Percentiles rank a stretch among this genome's conserved stretches.
phyloP scores from a whole-genome alignment of 805 yeast species.

The Saccharomycopsis sp. region DNA sequence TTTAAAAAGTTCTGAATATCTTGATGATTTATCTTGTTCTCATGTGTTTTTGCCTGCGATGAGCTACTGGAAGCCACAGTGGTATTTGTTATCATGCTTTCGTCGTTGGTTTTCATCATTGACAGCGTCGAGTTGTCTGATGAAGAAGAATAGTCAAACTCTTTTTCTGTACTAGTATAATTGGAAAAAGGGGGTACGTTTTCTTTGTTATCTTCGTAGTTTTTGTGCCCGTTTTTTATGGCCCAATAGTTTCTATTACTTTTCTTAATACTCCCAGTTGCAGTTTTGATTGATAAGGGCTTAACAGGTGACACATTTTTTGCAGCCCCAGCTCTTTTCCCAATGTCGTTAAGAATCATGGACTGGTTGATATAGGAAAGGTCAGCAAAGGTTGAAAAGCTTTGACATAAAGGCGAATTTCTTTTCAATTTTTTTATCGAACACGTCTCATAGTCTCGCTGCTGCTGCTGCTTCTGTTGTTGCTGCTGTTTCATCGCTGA shows the following conservation, averaged over 20 bases:
- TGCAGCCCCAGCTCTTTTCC: neutral
- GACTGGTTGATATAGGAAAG: conserved; percentile 1
- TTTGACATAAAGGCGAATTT: conserved; percentile 3
- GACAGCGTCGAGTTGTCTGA: neutral
- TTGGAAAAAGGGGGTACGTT: conserved; percentile 7
- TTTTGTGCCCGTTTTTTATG: conserved; percentile 4
- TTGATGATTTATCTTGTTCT: neutral
- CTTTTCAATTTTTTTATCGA: neutral
- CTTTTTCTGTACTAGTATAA: neutral
- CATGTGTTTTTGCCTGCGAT: neutral
- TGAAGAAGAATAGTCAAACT: neutral
- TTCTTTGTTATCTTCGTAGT: conserved; percentile 4
- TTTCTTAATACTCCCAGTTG: neutral
- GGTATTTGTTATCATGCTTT: neutral
- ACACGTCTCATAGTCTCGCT: neutral
- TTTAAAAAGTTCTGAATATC: neutral
- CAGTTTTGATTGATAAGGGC: neutral
- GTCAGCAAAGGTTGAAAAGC: conserved; percentile 1
- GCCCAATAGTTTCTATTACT: conserved; percentile 11
- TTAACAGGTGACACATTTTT: neutral
- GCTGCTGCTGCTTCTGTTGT: neutral
- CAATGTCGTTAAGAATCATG: neutral
- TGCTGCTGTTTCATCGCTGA: conserved; percentile 4
- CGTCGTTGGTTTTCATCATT: neutral
- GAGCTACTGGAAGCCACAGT: conserved; percentile 11